Evolutionary conservation across 768 basidiomycete genomes (phyloP).

Genomic region (Suillus discolor): DNA sequence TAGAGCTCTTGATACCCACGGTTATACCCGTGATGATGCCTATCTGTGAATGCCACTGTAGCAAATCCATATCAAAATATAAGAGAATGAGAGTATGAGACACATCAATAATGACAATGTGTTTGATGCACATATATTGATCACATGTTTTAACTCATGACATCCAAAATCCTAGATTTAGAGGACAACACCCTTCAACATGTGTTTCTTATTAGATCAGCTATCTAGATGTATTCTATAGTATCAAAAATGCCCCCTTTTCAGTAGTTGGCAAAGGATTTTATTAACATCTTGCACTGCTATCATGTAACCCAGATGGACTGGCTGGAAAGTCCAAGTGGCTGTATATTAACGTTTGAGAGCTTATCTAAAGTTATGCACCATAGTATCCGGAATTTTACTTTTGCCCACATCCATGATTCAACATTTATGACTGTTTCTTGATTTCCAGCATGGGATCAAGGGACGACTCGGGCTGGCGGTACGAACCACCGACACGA

Average conservation of each 20-base stretch:
- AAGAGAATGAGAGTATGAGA: too few relatives aligned
- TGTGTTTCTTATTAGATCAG: neutral
- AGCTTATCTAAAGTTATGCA: too few relatives aligned
- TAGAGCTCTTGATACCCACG: too few relatives aligned
- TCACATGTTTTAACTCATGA: too few relatives aligned
- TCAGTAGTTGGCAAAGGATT: neutral
- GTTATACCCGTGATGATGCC: too few relatives aligned
- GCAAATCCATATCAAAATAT: too few relatives aligned
- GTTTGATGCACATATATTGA: too few relatives aligned
- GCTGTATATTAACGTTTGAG: neutral
- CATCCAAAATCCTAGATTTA: too few relatives aligned
- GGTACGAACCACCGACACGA: slow-evolving; percentile 80
- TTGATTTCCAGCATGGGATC: slow-evolving; percentile 78
- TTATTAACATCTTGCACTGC: neutral
- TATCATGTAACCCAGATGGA: neutral
- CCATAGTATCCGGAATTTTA: too few relatives aligned
- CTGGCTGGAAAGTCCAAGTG: neutral
- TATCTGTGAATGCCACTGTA: too few relatives aligned
- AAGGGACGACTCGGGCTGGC: slow-evolving; percentile 78
- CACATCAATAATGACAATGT: too few relatives aligned
- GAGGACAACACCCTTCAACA: neutral
- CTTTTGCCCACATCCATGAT: too few relatives aligned
- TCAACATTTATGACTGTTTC: slow-evolving; percentile 24
- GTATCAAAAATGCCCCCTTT: neutral
- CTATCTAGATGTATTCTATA: neutral